Percentiles rank a stretch among this genome's conserved stretches.
These are phyloP conservation scores for Stipa capillata DNA, from an alignment of 176 grass and related monocot genomes.

Conservation along the genomic window DNA sequence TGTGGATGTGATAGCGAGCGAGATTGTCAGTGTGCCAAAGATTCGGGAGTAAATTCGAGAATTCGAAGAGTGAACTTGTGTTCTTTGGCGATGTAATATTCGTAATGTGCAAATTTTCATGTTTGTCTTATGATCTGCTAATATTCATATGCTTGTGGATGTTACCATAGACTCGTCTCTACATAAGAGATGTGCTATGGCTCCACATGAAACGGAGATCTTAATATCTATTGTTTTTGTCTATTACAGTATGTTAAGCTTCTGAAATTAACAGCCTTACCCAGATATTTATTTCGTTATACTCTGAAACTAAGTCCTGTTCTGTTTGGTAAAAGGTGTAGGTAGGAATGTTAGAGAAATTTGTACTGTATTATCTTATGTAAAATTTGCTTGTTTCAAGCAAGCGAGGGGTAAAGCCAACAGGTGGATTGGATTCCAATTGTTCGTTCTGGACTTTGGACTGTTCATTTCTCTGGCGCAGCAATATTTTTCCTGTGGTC, in stretches of 20 bases:
- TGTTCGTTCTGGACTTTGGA: not conserved
- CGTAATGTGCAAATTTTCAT: not conserved
- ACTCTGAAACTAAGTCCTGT: not conserved
- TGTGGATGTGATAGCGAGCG: not conserved
- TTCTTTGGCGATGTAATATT: constrained; percentile 19
- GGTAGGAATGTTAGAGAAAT: not conserved
- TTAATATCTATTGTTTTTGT: not conserved
- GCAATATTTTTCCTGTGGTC: not conserved
- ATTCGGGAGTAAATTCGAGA: constrained; percentile 6
- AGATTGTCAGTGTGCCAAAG: not conserved
- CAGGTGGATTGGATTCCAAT: not conserved
- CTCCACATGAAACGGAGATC: not conserved
- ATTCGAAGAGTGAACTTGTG: not conserved
- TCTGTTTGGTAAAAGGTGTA: not conserved
- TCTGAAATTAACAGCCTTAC: not conserved
- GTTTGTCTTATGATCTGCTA: constrained; percentile 11
- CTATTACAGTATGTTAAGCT: not conserved
- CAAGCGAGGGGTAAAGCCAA: not conserved
- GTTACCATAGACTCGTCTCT: not conserved
- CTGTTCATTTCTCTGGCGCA: not conserved
- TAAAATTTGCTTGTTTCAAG: not conserved
- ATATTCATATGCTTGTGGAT: not conserved
- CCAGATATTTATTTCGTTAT: not conserved
- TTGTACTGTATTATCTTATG: not conserved
- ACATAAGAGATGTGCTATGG: not conserved